A percentile compares a stretch with the other conserved stretches of the same genome.
Evolutionary conservation across 441 rosid species (phyloP).

Genomic region (Adansonia gregorii): DNA sequence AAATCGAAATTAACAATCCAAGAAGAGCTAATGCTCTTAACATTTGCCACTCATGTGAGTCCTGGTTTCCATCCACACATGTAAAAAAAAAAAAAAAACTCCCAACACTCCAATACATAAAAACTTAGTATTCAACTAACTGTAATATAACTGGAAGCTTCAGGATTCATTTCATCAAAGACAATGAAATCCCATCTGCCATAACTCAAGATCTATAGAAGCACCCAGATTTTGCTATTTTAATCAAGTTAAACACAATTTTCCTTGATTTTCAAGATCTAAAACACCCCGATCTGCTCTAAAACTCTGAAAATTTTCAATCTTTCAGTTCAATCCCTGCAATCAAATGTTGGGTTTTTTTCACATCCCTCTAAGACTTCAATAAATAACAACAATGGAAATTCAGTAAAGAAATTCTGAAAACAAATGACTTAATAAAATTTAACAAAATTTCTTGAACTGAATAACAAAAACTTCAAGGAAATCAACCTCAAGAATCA

Average conservation of each 20-base stretch:
- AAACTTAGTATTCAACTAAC: background rate
- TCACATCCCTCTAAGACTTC: background rate
- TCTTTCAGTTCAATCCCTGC: background rate
- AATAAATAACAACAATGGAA: background rate
- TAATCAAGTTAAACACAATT: background rate
- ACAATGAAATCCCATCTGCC: background rate
- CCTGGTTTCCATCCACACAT: background rate
- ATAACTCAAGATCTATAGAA: slow-evolving; percentile 4
- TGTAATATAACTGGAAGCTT: background rate
- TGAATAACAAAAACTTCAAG: background rate
- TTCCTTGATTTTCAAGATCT: background rate
- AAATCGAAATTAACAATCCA: slow-evolving; percentile 36
- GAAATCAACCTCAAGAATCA: slow-evolving; percentile 17
- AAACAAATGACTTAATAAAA: background rate
- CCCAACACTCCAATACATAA: background rate
- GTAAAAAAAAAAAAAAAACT: background rate
- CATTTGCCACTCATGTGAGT: slow-evolving; percentile 46
- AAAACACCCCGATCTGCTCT: background rate
- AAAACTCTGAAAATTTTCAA: background rate
- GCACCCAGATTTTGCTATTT: background rate
- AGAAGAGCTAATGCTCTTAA: slow-evolving; percentile 50
- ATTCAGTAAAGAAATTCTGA: background rate
- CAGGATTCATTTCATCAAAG: background rate
- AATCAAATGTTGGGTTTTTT: background rate
- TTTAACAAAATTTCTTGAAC: background rate